Percentiles rank a stretch among this genome's conserved stretches.
Conservation (phyloP, 1,284 basidiomycete species). For the Meira nashicola region DNA sequence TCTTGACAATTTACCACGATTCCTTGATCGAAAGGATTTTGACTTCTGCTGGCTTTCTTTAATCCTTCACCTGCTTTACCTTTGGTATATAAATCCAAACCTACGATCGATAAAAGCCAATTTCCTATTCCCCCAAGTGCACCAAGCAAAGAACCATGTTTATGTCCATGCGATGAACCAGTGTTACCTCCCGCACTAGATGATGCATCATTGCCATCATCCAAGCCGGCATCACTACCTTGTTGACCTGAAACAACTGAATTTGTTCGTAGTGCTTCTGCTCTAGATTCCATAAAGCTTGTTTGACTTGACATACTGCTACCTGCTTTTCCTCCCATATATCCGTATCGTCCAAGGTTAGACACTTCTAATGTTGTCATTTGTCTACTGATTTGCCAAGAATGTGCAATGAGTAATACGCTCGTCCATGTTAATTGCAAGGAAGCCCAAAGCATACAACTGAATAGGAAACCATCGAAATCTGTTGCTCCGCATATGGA, state of each 20-base stretch:
- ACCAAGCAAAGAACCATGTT: constrained; percentile 6
- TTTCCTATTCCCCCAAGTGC: constrained; percentile 33
- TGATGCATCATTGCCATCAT: constrained; percentile 16
- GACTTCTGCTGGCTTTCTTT: constrained; percentile 60
- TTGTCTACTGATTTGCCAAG: constrained; percentile 86
- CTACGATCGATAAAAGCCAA: constrained; percentile 80
- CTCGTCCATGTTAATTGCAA: constrained; percentile 90
- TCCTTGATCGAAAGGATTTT: constrained; percentile 90
- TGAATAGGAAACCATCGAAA: constrained; percentile 76
- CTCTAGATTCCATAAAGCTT: constrained; percentile 18
- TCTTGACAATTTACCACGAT: constrained; percentile 77
- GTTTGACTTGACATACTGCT: constrained; percentile 13
- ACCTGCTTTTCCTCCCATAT: constrained; percentile 85
- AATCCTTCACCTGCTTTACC: constrained; percentile 81
- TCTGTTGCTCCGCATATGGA: constrained; percentile 61
- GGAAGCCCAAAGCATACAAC: constrained; percentile 74
- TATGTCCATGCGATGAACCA: background rate
- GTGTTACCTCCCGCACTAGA: constrained; percentile 1
- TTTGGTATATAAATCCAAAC: constrained; percentile 86
- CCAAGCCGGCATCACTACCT: background rate
- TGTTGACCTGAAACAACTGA: constrained; percentile 3
- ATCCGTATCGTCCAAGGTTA: constrained; percentile 90
- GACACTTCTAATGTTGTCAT: constrained; percentile 95
- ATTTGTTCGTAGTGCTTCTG: constrained; percentile 16
- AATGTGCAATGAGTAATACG: constrained; percentile 76